Conservation (phyloP, 2,329 filamentous ascomycete genomes). For the Pestalotiopsis sp. region DNA sequence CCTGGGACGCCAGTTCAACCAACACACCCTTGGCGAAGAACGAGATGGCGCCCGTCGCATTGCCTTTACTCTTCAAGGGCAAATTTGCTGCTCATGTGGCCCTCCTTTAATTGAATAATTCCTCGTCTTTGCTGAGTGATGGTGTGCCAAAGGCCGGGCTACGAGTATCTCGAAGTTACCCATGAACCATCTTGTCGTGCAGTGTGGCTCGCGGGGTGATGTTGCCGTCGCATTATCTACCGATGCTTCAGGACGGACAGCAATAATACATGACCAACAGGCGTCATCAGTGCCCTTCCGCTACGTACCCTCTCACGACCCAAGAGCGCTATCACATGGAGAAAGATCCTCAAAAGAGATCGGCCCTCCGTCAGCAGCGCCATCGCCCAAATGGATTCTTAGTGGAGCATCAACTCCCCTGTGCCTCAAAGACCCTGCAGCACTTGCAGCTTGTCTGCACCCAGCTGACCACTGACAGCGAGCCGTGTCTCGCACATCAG, state of each 20-base stretch:
- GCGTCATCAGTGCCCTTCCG: neutral
- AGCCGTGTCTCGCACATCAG: conserved; percentile 4
- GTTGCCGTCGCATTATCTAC: neutral
- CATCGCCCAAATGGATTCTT: neutral
- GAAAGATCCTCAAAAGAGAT: conserved; percentile 4
- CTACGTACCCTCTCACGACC: neutral
- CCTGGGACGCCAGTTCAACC: neutral
- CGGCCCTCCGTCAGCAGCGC: conserved; percentile 4
- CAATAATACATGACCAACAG: neutral
- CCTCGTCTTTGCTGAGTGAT: neutral
- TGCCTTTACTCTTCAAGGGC: neutral
- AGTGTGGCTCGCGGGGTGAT: neutral
- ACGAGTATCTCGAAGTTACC: neutral
- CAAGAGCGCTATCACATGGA: conserved; percentile 3
- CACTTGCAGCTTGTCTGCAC: conserved; percentile 2
- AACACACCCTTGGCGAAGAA: neutral
- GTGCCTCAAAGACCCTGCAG: conserved; percentile 9
- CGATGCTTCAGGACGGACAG: neutral
- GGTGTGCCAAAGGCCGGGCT: neutral
- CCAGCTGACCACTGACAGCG: conserved; percentile 6
- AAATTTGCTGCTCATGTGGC: conserved; percentile 3
- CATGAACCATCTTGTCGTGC: neutral
- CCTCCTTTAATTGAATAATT: neutral
- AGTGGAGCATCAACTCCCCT: neutral
- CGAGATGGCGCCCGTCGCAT: neutral